A percentile compares a stretch with the other conserved stretches of the same genome.
These are phyloP conservation scores for Lactifluus hygrophoroides DNA, from an alignment of 768 basidiomycete genomes.

Conservation along the genomic window DNA sequence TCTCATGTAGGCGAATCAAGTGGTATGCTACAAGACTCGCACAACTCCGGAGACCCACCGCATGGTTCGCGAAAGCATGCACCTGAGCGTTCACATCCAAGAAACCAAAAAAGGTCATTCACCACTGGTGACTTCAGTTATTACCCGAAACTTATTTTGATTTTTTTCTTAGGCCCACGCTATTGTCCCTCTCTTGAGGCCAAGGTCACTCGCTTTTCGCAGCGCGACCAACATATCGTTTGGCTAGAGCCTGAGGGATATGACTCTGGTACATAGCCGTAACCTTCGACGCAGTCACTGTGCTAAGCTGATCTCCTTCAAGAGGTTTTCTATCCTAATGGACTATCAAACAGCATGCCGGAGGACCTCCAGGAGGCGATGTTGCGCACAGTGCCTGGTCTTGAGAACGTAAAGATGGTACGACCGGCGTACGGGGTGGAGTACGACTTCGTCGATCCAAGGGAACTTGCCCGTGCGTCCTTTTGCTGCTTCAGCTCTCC, in stretches of 20 bases:
- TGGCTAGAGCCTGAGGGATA: slow-evolving; percentile 94
- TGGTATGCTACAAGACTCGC: slow-evolving; percentile 60
- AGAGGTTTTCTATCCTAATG: slow-evolving; percentile 89
- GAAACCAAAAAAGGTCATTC: slow-evolving; percentile 76
- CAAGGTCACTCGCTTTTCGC: slow-evolving; percentile 71
- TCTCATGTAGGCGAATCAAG: slow-evolving; percentile 54
- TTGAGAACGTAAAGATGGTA: slow-evolving; percentile 79
- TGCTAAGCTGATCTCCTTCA: neutral
- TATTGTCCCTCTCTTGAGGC: slow-evolving; percentile 90
- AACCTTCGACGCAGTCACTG: neutral
- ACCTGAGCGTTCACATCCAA: slow-evolving; percentile 75
- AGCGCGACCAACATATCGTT: slow-evolving; percentile 61
- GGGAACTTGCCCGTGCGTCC: slow-evolving; percentile 62
- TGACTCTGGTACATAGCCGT: slow-evolving; percentile 52
- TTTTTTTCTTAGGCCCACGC: slow-evolving; percentile 52
- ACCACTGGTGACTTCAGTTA: neutral
- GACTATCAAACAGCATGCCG: slow-evolving; percentile 80
- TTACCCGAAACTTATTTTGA: neutral
- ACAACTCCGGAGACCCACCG: slow-evolving; percentile 70
- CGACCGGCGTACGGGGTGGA: slow-evolving; percentile 88
- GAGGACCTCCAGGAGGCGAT: slow-evolving; percentile 78
- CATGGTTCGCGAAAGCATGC: slow-evolving; percentile 67
- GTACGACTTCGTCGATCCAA: slow-evolving; percentile 84
- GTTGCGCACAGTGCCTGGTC: slow-evolving; percentile 76
- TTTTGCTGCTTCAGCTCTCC: neutral